Evolutionary conservation across 768 basidiomycete species (phyloP).

Genomic region (Sarcodon sp.): DNA sequence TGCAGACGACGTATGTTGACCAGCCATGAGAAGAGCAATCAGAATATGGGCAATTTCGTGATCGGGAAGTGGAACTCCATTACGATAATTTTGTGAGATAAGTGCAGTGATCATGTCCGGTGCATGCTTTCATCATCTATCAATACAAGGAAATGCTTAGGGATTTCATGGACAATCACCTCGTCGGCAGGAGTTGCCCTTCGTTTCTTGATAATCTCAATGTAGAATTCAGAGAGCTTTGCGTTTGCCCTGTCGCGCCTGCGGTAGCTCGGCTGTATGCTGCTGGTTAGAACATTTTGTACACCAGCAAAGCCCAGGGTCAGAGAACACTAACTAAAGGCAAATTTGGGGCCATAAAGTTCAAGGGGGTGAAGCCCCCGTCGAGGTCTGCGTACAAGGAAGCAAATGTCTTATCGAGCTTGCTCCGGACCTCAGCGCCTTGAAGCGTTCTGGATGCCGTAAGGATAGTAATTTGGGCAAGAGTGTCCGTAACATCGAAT

Average conservation of each 20-base stretch:
- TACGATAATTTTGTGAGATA: slow-evolving; percentile 74
- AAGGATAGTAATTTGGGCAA: slow-evolving; percentile 87
- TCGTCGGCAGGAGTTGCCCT: slow-evolving; percentile 27
- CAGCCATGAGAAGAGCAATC: slow-evolving; percentile 98
- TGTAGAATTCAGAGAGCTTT: slow-evolving; percentile 91
- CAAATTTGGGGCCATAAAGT: slow-evolving; percentile 90
- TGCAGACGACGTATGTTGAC: slow-evolving; percentile 95
- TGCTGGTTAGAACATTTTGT: too few species aligned
- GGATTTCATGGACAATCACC: too few species aligned
- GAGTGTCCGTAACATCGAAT: slow-evolving; percentile 59
- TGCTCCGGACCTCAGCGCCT: slow-evolving; percentile 76
- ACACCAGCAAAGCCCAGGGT: too few species aligned
- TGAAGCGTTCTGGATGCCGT: slow-evolving; percentile 92
- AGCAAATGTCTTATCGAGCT: slow-evolving; percentile 76
- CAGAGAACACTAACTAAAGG: slow-evolving; percentile 34
- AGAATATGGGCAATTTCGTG: slow-evolving; percentile 95
- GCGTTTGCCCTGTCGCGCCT: slow-evolving; percentile 81
- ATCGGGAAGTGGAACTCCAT: slow-evolving; percentile 66
- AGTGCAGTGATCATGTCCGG: slow-evolving; percentile 91
- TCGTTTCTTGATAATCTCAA: slow-evolving; percentile 71
- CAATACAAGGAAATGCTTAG: slow-evolving; percentile 17
- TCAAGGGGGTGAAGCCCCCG: slow-evolving; percentile 91
- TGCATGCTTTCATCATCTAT: slow-evolving; percentile 34
- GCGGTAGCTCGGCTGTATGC: slow-evolving; percentile 55
- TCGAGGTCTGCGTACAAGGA: slow-evolving; percentile 81